Evolutionary conservation across 2,329 filamentous ascomycete genomes (phyloP).

Genomic region (Trichoderma simmonsii): DNA sequence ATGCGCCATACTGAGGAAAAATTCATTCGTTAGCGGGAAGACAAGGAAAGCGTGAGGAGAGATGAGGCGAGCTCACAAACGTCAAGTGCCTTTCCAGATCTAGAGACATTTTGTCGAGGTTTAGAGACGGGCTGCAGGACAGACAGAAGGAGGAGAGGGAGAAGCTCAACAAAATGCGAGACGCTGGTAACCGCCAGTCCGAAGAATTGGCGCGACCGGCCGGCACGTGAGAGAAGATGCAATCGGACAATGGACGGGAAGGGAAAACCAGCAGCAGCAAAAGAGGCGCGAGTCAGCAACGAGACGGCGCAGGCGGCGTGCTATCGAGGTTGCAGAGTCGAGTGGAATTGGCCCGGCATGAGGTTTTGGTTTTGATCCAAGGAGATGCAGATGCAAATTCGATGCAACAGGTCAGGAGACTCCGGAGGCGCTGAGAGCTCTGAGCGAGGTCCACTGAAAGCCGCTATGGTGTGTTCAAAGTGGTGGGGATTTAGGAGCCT

Average conservation of each 20-base stretch:
- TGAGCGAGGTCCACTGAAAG: constrained; percentile 8
- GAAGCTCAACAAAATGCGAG: constrained; percentile 3
- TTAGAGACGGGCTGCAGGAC: constrained; percentile 7
- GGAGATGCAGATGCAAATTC: background rate
- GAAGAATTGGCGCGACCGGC: constrained; percentile 15
- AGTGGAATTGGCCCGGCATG: background rate
- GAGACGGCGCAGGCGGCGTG: background rate
- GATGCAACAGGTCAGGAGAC: constrained; percentile 2
- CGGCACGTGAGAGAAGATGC: constrained; percentile 12
- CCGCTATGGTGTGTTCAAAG: background rate
- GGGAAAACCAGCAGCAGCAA: background rate
- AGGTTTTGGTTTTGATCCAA: background rate
- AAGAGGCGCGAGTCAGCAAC: background rate
- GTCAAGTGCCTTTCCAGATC: constrained; percentile 78
- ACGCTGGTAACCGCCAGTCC: background rate
- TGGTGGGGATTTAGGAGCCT: constrained; percentile 17
- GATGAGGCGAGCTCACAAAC: constrained; percentile 58
- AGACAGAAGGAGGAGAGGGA: background rate
- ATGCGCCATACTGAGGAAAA: constrained; percentile 70
- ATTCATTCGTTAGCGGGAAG: constrained; percentile 7
- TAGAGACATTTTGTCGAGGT: constrained; percentile 54
- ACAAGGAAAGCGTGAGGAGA: background rate
- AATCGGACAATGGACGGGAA: background rate
- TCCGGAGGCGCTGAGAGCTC: constrained; percentile 10
- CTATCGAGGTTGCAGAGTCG: background rate